phyloP scores from a whole-genome alignment of 495 filamentous ascomycete species.

The Tuber borchii region DNA sequence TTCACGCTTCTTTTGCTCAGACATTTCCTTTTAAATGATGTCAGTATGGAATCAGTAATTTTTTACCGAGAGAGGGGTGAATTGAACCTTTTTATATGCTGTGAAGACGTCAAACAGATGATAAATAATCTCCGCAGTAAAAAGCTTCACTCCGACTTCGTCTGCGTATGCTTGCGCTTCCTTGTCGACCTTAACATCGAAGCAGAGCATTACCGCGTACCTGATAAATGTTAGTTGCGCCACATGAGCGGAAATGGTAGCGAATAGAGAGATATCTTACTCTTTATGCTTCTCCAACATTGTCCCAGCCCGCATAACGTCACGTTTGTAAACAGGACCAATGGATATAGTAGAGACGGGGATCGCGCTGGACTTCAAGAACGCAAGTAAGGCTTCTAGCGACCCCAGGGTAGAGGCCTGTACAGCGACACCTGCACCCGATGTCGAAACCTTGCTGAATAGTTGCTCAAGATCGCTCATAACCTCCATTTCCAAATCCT shows the following conservation, averaged over 20 bases:
- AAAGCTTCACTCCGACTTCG: constrained; percentile 94
- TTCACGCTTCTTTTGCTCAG: constrained; percentile 90
- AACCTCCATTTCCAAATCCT: constrained; percentile 92
- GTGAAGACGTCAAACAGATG: constrained; percentile 97
- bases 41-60: constrained; percentile 1
- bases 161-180: constrained; percentile 87
- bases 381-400: constrained; percentile 92
- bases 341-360: constrained; percentile 96
- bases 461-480: constrained; percentile 91
- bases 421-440: constrained; percentile 88
- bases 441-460: constrained; percentile 78
- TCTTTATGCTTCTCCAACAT: constrained; percentile 97
- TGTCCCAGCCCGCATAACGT: constrained; percentile 90
- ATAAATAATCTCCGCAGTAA: constrained; percentile 98
- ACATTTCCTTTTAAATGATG: constrained; percentile 48
- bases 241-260: background rate
- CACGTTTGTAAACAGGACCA: constrained; percentile 95
- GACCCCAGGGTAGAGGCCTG: constrained; percentile 97
- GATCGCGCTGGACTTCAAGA: constrained; percentile 88
- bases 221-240: background rate
- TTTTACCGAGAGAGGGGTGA: background rate
- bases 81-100: constrained; percentile 66
- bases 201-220: constrained; percentile 92
- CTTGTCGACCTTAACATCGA: constrained; percentile 99
- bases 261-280: constrained; percentile 44